Base-by-base conservation (phyloP, 192 early-diverging fungal genomes). In the Backusella psychrophila region DNA sequence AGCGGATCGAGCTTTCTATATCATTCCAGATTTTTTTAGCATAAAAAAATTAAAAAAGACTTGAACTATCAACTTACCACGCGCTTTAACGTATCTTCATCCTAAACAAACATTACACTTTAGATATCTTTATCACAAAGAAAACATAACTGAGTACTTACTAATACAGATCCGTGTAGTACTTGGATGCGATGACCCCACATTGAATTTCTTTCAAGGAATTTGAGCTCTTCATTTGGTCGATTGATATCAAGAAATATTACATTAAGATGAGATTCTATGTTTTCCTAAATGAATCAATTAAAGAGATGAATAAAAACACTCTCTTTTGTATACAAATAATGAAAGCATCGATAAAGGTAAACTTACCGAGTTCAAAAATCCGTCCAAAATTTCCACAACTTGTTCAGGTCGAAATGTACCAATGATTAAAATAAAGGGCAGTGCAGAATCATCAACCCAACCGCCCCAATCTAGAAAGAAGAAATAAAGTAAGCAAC, bases 381-480 rank as follows among this genome's bases (percentile, higher is more conserved):
- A 85, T 1, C 82, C 82, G 41, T 76, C 81, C 33, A 85, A 34
- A 75, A 85, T 81, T 31, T 83, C 82, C 1, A 72, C 71, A 2
- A 80, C 78, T 1, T 82, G 82, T 19, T 81, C 82, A 1, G 78
- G 74, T 59, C 66, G 77, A 46, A 81, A 82, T 21, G 81, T 77
- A 21, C 82, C 80, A 6, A 82, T 82, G 69, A 85, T 81, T 69
- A 85, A 78, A 63, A 83, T 80, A 77, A 85, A 72, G 0, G 77
- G 77, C 35, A 69, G 41, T 12, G 72, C 72, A 15, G 44, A 72
- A 39, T 59, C 65, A 8, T 35, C 15, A 26, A 78, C 72, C 59
- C n/a, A 34, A 4, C 77, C 77, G 2, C 71, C 72, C 12, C 77
- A 72, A 26, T 66, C 77, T 78, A 38, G 1, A n/a, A 19, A 29